Evolutionary conservation across 306 rosid species (phyloP), one percentile per base, ranked within the genome.

Genomic region (Malus fusca): DNA sequence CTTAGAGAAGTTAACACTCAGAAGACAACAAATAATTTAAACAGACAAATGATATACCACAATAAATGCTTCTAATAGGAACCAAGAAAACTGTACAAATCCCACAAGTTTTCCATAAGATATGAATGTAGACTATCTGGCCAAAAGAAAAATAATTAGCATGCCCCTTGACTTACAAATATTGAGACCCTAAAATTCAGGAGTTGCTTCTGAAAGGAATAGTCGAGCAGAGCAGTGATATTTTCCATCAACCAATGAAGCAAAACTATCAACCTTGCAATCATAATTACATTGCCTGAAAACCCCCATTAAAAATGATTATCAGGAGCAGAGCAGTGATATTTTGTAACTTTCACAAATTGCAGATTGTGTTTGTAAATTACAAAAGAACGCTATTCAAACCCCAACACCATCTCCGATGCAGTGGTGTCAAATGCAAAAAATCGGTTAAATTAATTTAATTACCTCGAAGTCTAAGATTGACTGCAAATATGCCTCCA

Each of bases 401-500:
- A 17, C 10, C 66, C 66, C 9, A 62, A 23, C 11, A 40, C 43
- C 11, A 40, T 40, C 43, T 40, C 9, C 43, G 11, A 40, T 40
- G 43, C 43, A 40, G 3, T 9, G 43, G 3, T 40, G 11, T 40
- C 43, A 8, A 40, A 40, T 40, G 11, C 11, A 1, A 40, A 8
- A 40, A 8, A 7, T 37, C 2, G 9, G 9, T 37, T 1, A 37
- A 37, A 7, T 37, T 65, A 46, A 62, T 61, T 63, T 8, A 53
- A 30, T 33, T 68, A 91, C 97, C 98, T 79, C 91, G 88, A 25
- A 92, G 85, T 51, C 17, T 75, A 53, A 94, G 96, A 23, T 88
- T 92, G 75, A 83, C 97, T 3, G 97, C 97, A 79, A 72, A 90
- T 80, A 87, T 92, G 12, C 99, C 99, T 69, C 97, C 98, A 72